phyloP scores from a whole-genome alignment of 371 early-diverging fungal genomes.

The Mucor lusitanicus region DNA sequence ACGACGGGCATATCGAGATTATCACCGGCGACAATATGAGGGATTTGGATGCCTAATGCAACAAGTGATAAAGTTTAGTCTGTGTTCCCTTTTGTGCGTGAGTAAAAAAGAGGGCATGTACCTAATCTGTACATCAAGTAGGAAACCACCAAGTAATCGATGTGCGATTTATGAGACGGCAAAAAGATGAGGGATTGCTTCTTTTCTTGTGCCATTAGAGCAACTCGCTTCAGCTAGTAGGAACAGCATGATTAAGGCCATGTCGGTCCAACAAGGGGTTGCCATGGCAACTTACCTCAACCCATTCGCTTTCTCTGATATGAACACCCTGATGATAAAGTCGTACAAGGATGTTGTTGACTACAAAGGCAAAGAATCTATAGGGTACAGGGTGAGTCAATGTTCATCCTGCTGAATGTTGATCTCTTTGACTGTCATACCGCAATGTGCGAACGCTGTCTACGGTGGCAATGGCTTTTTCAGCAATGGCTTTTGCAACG shows the following conservation, averaged over 20 bases:
- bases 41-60: constrained; percentile 65
- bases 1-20: constrained; percentile 84
- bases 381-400: constrained; percentile 8
- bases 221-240: constrained; percentile 59
- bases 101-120: not conserved
- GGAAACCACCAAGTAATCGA: constrained; percentile 87
- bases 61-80: not conserved
- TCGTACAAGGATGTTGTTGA: constrained; percentile 76
- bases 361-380: constrained; percentile 72
- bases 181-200: constrained; percentile 77
- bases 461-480: constrained; percentile 71
- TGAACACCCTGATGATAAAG: constrained; percentile 86
- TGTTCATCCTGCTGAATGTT: not conserved
- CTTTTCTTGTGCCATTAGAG: constrained; percentile 67
- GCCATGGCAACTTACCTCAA: constrained; percentile 72
- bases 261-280: not conserved
- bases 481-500: constrained; percentile 63
- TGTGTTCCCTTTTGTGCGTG: not conserved
- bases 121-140: constrained; percentile 85
- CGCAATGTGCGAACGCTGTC: constrained; percentile 64
- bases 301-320: constrained; percentile 80
- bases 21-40: constrained; percentile 90
- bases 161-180: constrained; percentile 90
- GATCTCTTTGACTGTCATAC: constrained; percentile 33
- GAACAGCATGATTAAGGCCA: too few species aligned